Conservation (phyloP, 257 asterid genomes). For the Cinchona pubescens region DNA sequence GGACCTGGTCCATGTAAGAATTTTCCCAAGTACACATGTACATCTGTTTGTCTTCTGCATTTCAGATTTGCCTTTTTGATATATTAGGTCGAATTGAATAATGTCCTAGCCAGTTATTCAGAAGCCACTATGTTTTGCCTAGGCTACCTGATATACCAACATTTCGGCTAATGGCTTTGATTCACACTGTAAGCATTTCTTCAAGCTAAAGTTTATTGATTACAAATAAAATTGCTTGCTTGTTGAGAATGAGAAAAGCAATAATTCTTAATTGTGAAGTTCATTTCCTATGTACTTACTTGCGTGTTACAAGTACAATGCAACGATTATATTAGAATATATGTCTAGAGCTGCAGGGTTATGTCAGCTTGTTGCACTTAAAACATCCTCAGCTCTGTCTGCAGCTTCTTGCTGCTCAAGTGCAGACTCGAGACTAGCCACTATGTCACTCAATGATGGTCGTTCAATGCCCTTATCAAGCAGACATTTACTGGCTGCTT, state of each 20-base stretch:
- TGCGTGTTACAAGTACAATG: background rate
- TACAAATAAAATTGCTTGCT: background rate
- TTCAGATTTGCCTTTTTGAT: background rate
- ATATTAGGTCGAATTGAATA: background rate
- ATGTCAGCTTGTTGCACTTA: background rate
- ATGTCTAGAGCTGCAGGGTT: background rate
- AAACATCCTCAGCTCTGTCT: slow-evolving; percentile 25
- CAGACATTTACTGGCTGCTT: slow-evolving; percentile 56
- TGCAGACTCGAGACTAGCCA: slow-evolving; percentile 52
- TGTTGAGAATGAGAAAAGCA: background rate
- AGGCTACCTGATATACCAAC: background rate
- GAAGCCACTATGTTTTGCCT: background rate
- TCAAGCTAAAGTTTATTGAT: background rate
- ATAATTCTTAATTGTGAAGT: background rate
- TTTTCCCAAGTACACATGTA: no score
- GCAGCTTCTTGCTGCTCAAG: slow-evolving; percentile 50
- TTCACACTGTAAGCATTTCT: background rate
- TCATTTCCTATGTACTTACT: background rate
- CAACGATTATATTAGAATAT: background rate
- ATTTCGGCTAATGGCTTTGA: background rate
- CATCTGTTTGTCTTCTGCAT: background rate
- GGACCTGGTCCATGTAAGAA: no score
- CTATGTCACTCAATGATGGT: slow-evolving; percentile 52
- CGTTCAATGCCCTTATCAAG: slow-evolving; percentile 43
- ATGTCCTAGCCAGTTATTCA: no score